Conservation (phyloP, 1,284 basidiomycete species). For the Cryptococcus hybrid region DNA sequence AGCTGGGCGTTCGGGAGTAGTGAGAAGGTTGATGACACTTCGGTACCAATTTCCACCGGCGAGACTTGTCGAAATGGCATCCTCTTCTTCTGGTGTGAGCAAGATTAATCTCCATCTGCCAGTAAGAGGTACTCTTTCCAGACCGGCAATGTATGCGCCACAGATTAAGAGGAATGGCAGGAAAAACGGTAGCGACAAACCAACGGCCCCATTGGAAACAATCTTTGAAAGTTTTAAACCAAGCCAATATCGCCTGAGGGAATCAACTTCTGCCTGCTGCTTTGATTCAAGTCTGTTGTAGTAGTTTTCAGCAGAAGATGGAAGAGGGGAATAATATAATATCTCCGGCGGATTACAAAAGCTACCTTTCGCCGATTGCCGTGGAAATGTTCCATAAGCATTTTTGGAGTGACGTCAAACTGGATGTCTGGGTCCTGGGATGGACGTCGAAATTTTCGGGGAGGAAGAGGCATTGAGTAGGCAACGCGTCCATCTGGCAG, state of each 20-base stretch:
- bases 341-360: conserved; percentile 5
- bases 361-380: conserved; percentile 4
- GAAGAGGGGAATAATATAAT: conserved; percentile 37
- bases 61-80: conserved; percentile 71
- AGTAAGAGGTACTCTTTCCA: conserved; percentile 79
- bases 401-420: conserved; percentile 1
- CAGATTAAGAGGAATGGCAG: conserved; percentile 69
- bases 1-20: conserved; percentile 59
- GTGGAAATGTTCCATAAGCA: not conserved
- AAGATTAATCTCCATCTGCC: conserved; percentile 82
- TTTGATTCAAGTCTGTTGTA: conserved; percentile 34
- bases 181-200: conserved; percentile 60
- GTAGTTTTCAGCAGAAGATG: conserved; percentile 26
- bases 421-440: not conserved
- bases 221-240: conserved; percentile 52
- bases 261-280: conserved; percentile 57
- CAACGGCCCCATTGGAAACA: conserved; percentile 54
- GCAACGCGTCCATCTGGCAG: conserved; percentile 30
- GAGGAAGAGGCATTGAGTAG: conserved; percentile 22
- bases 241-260: conserved; percentile 42
- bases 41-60: conserved; percentile 80
- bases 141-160: conserved; percentile 68
- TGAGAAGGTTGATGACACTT: conserved; percentile 72
- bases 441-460: not conserved
- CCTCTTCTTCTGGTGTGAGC: conserved; percentile 85